Base-by-base conservation (phyloP, 2,329 filamentous ascomycete genomes). In the Hypoxylon sp. region DNA sequence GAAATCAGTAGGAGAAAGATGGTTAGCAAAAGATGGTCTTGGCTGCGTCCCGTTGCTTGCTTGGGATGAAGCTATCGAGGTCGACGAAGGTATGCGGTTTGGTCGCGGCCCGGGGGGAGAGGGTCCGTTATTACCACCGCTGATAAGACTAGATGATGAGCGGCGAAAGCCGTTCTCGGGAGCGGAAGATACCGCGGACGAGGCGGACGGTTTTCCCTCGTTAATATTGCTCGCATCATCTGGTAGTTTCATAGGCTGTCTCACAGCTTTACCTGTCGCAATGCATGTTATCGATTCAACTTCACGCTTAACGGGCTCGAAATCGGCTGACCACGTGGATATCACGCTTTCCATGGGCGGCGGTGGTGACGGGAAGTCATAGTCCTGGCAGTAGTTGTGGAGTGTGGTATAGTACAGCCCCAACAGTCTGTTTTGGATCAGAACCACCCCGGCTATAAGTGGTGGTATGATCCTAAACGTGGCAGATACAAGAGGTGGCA, bases 351-450 rank as follows among this genome's bases (percentile, higher is more conserved):
- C 88, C 83, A 94, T 91, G 14, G 90, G 86, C 2, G 92, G 91
- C 10, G 92, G 85, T 1, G 92, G 91, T 50, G 90, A 91, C 0
- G 91, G 91, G 74, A 94, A 91, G 4, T 87, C 84, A 72, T 90
- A 84, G 31, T 91, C 87, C 72, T 90, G 84, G 72, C 91, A 93
- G 79, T 91, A 96, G 63, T 87, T 88, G 77, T 94, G 90, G 5
- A 95, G 82, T 3, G 89, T 85, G 0, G 93, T 96, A 80, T 96
- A 96, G 73, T 93, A 90, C 68, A 94, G 85, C 0, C 90, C 93
- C 4, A 96, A 87, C 57, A 96, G 83, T 51, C 89, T 88, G 77
- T 94, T 94, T 78, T 95, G 93, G 29, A 94, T 89, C 76, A 91
- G 85, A 48, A 95, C 88, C 75, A 94, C 91, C 37, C 87, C 86